Percentiles rank a stretch among this genome's conserved stretches.
Conservation (phyloP, 257 asterid species). For the Henckelia pumila region DNA sequence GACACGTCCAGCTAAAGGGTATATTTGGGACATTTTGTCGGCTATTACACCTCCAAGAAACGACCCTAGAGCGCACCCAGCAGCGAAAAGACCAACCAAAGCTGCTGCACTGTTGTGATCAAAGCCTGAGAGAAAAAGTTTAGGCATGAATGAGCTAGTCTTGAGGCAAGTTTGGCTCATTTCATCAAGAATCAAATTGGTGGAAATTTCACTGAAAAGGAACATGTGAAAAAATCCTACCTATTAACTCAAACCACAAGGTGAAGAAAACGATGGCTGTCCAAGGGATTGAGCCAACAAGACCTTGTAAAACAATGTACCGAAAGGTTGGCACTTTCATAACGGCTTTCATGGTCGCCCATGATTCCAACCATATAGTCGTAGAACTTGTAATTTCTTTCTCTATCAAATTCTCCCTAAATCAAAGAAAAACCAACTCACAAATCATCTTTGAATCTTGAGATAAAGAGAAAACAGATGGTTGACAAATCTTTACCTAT, state of each 20-base stretch:
- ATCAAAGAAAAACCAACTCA: slow-evolving; percentile 22
- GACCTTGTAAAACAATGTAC: slow-evolving; percentile 90
- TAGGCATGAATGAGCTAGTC: background rate
- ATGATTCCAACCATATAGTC: slow-evolving; percentile 76
- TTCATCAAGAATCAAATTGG: background rate
- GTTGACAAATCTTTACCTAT: slow-evolving; percentile 41
- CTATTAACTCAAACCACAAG: slow-evolving; percentile 87
- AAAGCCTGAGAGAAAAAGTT: slow-evolving; percentile 53
- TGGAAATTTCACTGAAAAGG: background rate
- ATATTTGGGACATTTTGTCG: slow-evolving; percentile 57
- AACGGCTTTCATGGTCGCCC: slow-evolving; percentile 81
- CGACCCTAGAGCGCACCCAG: slow-evolving; percentile 91
- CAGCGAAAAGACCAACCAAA: slow-evolving; percentile 77
- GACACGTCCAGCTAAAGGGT: slow-evolving; percentile 77
- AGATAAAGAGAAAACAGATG: background rate
- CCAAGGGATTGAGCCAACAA: slow-evolving; percentile 94
- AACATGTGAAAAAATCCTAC: slow-evolving; percentile 36
- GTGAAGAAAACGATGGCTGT: slow-evolving; percentile 92
- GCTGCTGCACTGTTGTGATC: slow-evolving; percentile 87
- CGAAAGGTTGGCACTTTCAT: slow-evolving; percentile 82
- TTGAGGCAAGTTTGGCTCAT: background rate
- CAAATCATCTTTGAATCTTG: background rate
- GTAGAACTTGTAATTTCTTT: slow-evolving; percentile 40
- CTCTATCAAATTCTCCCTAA: slow-evolving; percentile 65
- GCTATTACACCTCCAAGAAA: slow-evolving; percentile 88